Conservation (phyloP, 305 asterid species). For the Fraxinus platypoda region DNA sequence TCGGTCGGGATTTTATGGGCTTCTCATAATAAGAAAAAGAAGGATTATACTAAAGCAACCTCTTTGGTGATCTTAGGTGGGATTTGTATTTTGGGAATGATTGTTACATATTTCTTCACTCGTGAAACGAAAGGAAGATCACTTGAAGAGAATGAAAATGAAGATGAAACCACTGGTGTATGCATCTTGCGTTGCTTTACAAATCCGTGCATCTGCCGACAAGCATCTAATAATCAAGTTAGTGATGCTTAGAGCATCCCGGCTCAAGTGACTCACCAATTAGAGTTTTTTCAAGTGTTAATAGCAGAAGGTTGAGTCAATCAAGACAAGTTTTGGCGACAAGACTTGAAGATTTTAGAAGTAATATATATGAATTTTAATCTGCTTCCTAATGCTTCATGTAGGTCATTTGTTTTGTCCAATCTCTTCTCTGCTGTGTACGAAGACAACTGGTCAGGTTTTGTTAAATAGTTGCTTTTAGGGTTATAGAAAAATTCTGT, state of each 20-base stretch:
- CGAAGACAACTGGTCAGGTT: not conserved
- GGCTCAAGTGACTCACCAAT: no score
- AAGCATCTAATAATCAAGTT: not conserved
- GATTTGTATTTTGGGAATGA: conserved; percentile 34
- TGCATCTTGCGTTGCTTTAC: conserved; percentile 24
- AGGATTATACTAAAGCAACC: conserved; percentile 20
- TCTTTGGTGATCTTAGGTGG: conserved; percentile 42
- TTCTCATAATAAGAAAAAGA: conserved; percentile 12
- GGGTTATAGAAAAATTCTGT: not conserved
- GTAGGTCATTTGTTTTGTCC: not conserved
- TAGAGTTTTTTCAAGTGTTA: no score
- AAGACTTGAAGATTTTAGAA: not conserved
- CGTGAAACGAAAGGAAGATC: conserved; percentile 52
- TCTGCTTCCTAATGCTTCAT: not conserved
- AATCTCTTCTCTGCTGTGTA: not conserved
- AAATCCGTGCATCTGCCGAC: not conserved
- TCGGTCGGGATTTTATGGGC: conserved; percentile 49
- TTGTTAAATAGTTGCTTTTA: not conserved
- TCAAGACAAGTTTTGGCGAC: not conserved
- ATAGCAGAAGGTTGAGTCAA: not conserved
- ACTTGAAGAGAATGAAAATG: conserved; percentile 51
- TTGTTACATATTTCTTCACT: conserved; percentile 35
- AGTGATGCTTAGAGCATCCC: not conserved
- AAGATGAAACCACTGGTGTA: conserved; percentile 16
- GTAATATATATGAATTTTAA: not conserved